Evolutionary conservation across 805 yeast genomes (phyloP), one percentile per base, ranked within the genome.

Genomic region (Ogataea ganodermae): DNA sequence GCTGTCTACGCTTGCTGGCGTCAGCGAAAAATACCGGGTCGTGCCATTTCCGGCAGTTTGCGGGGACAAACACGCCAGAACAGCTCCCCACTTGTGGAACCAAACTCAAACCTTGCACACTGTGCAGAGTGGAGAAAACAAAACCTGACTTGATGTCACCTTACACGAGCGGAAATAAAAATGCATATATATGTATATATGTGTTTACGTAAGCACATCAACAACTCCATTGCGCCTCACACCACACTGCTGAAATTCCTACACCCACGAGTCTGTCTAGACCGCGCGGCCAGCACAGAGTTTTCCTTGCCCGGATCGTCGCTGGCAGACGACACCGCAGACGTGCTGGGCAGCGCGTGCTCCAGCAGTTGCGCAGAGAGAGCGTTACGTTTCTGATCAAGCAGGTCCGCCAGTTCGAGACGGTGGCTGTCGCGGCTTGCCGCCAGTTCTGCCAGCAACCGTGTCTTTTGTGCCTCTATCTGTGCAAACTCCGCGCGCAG

Each of bases 211-310:
- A 33, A 33, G n/a, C n/a, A n/a, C n/a, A n/a, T n/a, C n/a, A n/a
- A n/a, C n/a, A n/a, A n/a, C n/a, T n/a, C n/a, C n/a, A n/a, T n/a
- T n/a, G n/a, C n/a, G 7, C 4, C 23, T 24, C 22, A 38, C 32
- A 38, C 31, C 23, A 38, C 32, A n/a, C 32, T 23, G 27, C 42
- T 38, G 22, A 38, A 38, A n/a, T 26, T 38, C 5, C 42, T 32
- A 13, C 14, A 16, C 9, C 32, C 24, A 18, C 42, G 31, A 14
- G 42, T 27, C 8, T 16, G 31, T 18, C 32, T 38, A 38, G 42
- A 38, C 30, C 32, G 33, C 8, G 24, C 33, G 23, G 32, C 42
- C 16, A 38, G 18, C 17, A 16, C 14, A 8, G 14, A 10, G 23
- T 38, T 38, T 16, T 38, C 42, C 42, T 38, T 38, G 16, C 18